Evolutionary conservation across 177 flowering plant genomes (phyloP), one percentile per base, ranked within the genome.

Genomic region (Vitis hybrid): DNA sequence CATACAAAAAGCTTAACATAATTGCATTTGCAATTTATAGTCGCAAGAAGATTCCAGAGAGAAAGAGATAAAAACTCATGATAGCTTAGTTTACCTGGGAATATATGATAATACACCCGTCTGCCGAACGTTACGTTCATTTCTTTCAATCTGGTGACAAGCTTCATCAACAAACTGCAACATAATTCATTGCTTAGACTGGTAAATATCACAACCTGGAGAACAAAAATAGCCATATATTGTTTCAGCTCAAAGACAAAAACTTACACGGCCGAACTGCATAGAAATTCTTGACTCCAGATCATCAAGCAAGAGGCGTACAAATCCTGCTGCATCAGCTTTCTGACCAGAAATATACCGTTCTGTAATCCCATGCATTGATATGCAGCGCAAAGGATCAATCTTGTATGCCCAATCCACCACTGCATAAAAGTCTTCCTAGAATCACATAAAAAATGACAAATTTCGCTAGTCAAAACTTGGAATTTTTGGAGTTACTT

Each of bases 281-380:
- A 77, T 71, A 51, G 99, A 90, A 67, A 96, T 90, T 81, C 93
- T 87, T 20, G 90, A 87, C 80, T 93, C 97, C 65, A 96, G 82
- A 73, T 91, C 97, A 79, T 90, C 98, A 75, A 96, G 98, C 80
- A 96, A 83, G 20, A 88, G 81, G 64, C 97, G 98, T 60, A 96
- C 99, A 86, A 88, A 95, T 66, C 97, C 99, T 58, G 99, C 99
- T 55, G 98, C 99, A 86, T 95, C 99, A 74, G 96, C 96, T 83
- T 95, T 95, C 78, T 91, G 97, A 72, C 96, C 93, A 71, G 95
- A 93, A 72, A 95, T 84, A 80, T 95, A 95, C 9, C 87, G 86
- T 72, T 95, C 99, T 53, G 99, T 95, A 53, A 91, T 86, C 26
- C 99, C 99, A 86, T 91, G 92, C 98, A 96, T 90, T 10, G 98